Percentiles rank a stretch among this genome's conserved stretches.
Conservation (phyloP, 768 basidiomycete genomes). For the Tulasnella sp. region DNA sequence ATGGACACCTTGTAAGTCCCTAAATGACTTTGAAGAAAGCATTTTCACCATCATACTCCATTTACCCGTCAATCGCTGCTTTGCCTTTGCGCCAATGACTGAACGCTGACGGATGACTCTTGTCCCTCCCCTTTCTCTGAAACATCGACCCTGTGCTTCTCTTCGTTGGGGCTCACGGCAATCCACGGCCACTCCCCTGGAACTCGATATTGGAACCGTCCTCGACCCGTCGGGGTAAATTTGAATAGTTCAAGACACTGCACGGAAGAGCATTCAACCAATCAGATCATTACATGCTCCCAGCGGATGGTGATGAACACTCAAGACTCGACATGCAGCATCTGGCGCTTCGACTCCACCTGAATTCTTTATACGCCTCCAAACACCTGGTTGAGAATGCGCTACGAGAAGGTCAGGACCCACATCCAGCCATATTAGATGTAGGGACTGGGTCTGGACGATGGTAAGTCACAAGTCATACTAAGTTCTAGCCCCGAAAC, state of each 20-base stretch:
- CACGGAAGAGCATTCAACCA: slow-evolving; percentile 4
- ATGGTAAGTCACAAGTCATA: not conserved
- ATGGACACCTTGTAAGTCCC: slow-evolving; percentile 9
- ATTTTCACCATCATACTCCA: not conserved
- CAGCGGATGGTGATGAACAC: slow-evolving; percentile 13
- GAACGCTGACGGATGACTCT: not conserved
- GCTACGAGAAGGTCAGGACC: not conserved
- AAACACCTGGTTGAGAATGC: not conserved
- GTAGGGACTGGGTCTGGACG: slow-evolving; percentile 17
- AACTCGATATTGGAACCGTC: not conserved
- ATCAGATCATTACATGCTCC: slow-evolving; percentile 9
- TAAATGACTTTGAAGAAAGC: not conserved
- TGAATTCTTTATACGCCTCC: slow-evolving; percentile 7
- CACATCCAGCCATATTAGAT: not conserved
- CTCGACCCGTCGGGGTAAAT: not conserved
- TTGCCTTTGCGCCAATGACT: not conserved
- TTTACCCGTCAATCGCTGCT: not conserved
- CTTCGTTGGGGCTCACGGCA: not conserved
- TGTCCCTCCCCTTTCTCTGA: not conserved
- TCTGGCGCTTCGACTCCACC: not conserved
- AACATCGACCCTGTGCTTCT: not conserved
- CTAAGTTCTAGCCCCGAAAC: too few species aligned
- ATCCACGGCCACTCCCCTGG: not conserved
- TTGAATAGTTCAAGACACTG: not conserved
- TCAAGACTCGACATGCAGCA: slow-evolving; percentile 13